Evolutionary conservation across 352 stramenopile genomes (phyloP), one percentile per base, ranked within the genome.

Genomic region (Sclerospora graminicola): DNA sequence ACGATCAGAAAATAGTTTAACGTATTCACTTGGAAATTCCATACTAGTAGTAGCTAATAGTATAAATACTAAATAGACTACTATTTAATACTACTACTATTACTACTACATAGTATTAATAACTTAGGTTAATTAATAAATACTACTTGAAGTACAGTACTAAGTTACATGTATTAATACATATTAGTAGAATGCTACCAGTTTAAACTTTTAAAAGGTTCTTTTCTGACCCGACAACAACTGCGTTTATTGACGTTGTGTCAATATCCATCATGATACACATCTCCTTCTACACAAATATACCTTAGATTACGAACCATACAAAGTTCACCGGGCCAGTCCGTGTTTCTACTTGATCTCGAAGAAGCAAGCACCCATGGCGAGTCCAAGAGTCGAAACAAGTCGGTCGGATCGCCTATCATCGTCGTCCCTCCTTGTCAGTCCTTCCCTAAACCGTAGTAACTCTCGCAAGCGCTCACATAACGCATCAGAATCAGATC

Each of bases 381-480:
- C 57, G 32, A 66, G 57, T 34, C 54, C 53, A 5, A 30, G 40
- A 33, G 32, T 45, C 0, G 53, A 54, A 34, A 32, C 55, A 24
- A 43, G 32, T 27, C 59, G 43, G 15, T 40, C 47, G 5, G 48
- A 51, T 30, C 41, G 29, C 13, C 26, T 11, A 13, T 28, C 48
- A 19, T 34, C 54, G 16, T 55, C 49, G 23, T 49, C 46, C 8
- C 19, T 56, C 6, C 39, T 48, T n/a, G 14, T 26, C 4, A 60
- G 51, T 40, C 42, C 42, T 9, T 39, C 54, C 5, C 47, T 35
- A 6, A 54, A 27, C n/a, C 48, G 50, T 16, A 45, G 31, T 15
- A 44, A 23, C 37, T 51, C 38, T 15, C 49, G 49, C 30, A 67
- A 67, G 34, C 54, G 58, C 45, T 54, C 38, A 18, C 58, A 63